Evolutionary conservation across 2,329 filamentous ascomycete genomes (phyloP), one percentile per base, ranked within the genome.

Genomic region (Lasiodiplodia theobromae): DNA sequence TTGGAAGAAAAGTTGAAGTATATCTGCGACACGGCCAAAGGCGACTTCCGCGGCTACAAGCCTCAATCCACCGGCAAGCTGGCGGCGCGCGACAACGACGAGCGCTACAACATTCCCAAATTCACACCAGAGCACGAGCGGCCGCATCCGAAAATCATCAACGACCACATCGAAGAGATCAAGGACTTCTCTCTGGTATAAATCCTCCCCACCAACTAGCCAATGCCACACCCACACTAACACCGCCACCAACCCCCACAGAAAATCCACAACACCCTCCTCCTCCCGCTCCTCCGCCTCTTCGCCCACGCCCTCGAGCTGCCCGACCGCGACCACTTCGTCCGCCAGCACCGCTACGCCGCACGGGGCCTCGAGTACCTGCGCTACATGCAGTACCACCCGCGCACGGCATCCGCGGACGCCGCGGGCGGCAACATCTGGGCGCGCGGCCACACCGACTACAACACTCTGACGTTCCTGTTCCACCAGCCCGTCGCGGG

Each of bases 391-490:
- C 81, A 37, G 72, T 85, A 69, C 79, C 80, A 75, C 74, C 81
- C 79, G 2, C 74, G 80, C 4, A n/a, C 80, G 75, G 5, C 72
- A 76, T 73, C 72, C 73, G 77, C 74, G 70, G 76, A 80, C 56
- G 74, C 75, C 38, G 78, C 77, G 65, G 73, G 76, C 71, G 73
- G 80, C 70, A 77, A 81, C 70, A 73, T 83, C 54, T 79, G 82
- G 68, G 83, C 84, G 74, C 78, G 83, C 40, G 82, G 82, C 2
- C 84, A 86, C 74, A 84, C 82, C 0, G 83, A 86, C 67, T 85
- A 83, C 62, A 83, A 83, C 7, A 77, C 80, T 7, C 78, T 83
- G 0, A 86, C 83, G 0, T 72, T 84, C 14, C 76, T 85, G 0
- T 85, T 84, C 76, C 81, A 78, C 2, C 82, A 85, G 21, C 81